A percentile compares a stretch with the other conserved stretches of the same genome.
Conservation (phyloP, 345 rosid species). For the Eucalyptus pumila region DNA sequence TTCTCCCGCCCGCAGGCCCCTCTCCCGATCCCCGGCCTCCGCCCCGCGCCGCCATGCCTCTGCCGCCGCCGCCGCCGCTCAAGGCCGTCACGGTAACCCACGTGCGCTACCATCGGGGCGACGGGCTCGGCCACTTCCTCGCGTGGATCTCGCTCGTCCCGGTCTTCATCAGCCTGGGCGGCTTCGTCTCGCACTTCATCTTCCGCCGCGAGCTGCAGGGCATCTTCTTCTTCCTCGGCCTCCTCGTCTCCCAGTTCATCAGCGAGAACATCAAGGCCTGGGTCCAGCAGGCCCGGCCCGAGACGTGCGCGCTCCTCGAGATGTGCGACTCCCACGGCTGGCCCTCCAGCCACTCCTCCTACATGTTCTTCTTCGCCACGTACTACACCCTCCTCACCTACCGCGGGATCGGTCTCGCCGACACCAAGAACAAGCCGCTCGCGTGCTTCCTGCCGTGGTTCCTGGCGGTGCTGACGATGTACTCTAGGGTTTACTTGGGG, state of each 20-base stretch:
- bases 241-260: slow-evolving; percentile 68
- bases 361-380: slow-evolving; percentile 80
- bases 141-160: slow-evolving; percentile 93
- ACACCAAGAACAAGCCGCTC: slow-evolving; percentile 31
- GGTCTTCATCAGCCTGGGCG: slow-evolving; percentile 79
- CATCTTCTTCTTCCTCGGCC: slow-evolving; percentile 82
- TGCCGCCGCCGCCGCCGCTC: not conserved
- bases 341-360: slow-evolving; percentile 94
- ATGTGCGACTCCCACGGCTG: slow-evolving; percentile 97
- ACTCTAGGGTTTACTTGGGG: slow-evolving; percentile 88
- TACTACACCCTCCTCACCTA: slow-evolving; percentile 45
- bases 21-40: not conserved
- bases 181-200: slow-evolving; percentile 81
- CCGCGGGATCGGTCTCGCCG: slow-evolving; percentile 54
- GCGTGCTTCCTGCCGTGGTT: slow-evolving; percentile 42
- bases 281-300: slow-evolving; percentile 87
- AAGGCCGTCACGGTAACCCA: slow-evolving; percentile 87
- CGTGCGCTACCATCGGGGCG: slow-evolving; percentile 74
- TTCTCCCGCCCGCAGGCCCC: no score
- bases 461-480: slow-evolving; percentile 65
- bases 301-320: slow-evolving; percentile 69
- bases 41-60: not conserved
- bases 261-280: slow-evolving; percentile 56
- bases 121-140: slow-evolving; percentile 68
- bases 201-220: slow-evolving; percentile 91